Evolutionary conservation across 2,329 filamentous ascomycete species (phyloP).

Genomic region (Magnaporthales sp.): DNA sequence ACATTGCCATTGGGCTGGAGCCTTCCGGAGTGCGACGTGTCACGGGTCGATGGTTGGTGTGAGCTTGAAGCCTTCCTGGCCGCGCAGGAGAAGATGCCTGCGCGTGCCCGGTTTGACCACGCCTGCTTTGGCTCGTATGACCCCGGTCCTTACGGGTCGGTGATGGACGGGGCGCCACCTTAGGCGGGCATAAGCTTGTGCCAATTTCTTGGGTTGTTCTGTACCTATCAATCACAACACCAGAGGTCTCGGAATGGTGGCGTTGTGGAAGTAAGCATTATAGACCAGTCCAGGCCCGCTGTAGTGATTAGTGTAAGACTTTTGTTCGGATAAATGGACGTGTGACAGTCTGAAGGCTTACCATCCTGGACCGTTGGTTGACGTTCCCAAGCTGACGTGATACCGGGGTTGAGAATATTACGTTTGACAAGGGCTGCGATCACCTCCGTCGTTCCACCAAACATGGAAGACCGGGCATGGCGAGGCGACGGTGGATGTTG

Average conservation of each 20-base stretch:
- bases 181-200: background rate
- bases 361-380: background rate
- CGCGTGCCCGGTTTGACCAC: conserved; percentile 51
- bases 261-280: background rate
- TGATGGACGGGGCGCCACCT: conserved; percentile 39
- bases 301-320: background rate
- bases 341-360: background rate
- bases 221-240: background rate
- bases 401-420: background rate
- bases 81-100: conserved; percentile 49
- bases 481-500: background rate
- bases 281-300: background rate
- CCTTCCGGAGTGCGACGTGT: conserved; percentile 52
- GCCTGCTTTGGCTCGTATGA: conserved; percentile 56
- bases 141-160: conserved; percentile 33
- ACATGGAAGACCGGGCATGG: background rate
- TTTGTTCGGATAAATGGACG: background rate
- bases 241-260: background rate
- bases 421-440: background rate
- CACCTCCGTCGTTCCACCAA: background rate
- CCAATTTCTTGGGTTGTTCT: background rate
- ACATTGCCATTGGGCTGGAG: conserved; percentile 61
- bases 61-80: conserved; percentile 60
- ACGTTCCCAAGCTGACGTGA: background rate
- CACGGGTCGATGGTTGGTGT: conserved; percentile 67